Evolutionary conservation across 139 green algal species (phyloP), one percentile per base, ranked within the genome.

Genomic region (Closterium sp.): DNA sequence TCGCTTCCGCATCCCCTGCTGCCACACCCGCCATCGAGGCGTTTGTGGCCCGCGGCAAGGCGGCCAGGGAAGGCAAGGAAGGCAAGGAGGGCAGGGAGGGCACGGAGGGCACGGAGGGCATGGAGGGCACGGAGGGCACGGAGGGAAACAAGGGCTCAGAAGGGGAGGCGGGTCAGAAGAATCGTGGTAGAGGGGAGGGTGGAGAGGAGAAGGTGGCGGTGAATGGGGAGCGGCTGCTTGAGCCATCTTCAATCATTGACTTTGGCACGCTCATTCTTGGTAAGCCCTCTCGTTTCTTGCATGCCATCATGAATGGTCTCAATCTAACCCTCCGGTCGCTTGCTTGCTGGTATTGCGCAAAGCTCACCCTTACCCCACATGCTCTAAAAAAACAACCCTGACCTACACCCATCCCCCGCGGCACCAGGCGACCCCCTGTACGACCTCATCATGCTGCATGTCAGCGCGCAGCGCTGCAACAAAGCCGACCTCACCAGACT

Each of bases 381-480:
- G 55, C 25, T 76, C 2, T 76, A 19, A 76, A 76, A 28, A 16
- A 76, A 28, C 55, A 76, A 76, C 55, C 55, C 55, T 55, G 36
- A 6, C 55, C 55, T 19, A 16, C 12, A 28, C 12, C 12, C 55
- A 10, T 28, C 38, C 38, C 38, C 38, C 16, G 55, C 16, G 16
- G 25, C 55, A 76, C 55, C 90, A 92, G 90, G 90, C 23, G 90
- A 92, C 64, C 90, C 90, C 9, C 83, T 92, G 85, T 90, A 90
- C 34, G 90, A 92, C n/a, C 31, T 92, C 6, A 31, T 91, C 21
- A 28, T 87, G 34, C 25, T 92, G 84, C 90, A 92, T 69, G 28
- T 92, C 10, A 43, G 85, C 12, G 33, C 84, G 10, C 91, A 91
- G 31, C 85, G 90, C 32, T 91, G 90, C 55, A 32, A 84, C 86